Percentiles rank a stretch among this genome's conserved stretches.
phyloP scores from a whole-genome alignment of 768 basidiomycete species.

The Leccinellum luteum region DNA sequence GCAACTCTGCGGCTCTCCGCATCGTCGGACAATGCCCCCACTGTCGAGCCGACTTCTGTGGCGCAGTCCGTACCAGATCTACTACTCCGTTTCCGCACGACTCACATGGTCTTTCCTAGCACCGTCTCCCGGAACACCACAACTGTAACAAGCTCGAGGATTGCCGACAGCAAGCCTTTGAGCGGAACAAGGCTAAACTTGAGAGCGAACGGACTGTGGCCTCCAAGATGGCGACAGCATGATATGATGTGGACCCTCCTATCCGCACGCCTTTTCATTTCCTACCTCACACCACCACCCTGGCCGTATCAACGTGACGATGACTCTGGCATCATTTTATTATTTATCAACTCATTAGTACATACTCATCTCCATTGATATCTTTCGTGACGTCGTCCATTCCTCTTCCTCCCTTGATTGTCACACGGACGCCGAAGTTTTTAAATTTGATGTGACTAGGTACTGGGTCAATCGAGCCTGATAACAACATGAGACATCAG shows the following conservation, averaged over 20 bases:
- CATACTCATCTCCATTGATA: constrained; percentile 10
- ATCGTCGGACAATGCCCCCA: constrained; percentile 85
- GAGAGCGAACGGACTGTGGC: constrained; percentile 87
- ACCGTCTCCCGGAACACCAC: constrained; percentile 88
- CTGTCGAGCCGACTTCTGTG: constrained; percentile 77
- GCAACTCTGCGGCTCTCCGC: constrained; percentile 76
- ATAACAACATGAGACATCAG: background rate
- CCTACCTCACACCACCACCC: background rate
- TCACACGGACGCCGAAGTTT: constrained; percentile 2
- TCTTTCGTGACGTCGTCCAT: constrained; percentile 11
- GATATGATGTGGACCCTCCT: constrained; percentile 17
- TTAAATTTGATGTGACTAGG: constrained; percentile 10
- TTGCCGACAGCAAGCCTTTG: constrained; percentile 85
- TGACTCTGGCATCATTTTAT: constrained; percentile 17
- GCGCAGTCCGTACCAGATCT: constrained; percentile 49
- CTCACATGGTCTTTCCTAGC: constrained; percentile 43
- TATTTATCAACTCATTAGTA: constrained; percentile 29
- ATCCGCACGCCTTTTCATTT: constrained; percentile 2
- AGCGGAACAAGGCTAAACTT: constrained; percentile 82
- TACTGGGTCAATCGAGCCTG: constrained; percentile 19
- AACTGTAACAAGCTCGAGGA: constrained; percentile 79
- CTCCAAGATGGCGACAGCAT: constrained; percentile 83
- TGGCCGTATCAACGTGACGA: constrained; percentile 20
- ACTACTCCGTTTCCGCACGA: background rate
- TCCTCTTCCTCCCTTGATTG: constrained; percentile 15